These are phyloP conservation scores for Boletellus deceptivus DNA, from an alignment of 1,284 basidiomycete species.

Conservation along the genomic window DNA sequence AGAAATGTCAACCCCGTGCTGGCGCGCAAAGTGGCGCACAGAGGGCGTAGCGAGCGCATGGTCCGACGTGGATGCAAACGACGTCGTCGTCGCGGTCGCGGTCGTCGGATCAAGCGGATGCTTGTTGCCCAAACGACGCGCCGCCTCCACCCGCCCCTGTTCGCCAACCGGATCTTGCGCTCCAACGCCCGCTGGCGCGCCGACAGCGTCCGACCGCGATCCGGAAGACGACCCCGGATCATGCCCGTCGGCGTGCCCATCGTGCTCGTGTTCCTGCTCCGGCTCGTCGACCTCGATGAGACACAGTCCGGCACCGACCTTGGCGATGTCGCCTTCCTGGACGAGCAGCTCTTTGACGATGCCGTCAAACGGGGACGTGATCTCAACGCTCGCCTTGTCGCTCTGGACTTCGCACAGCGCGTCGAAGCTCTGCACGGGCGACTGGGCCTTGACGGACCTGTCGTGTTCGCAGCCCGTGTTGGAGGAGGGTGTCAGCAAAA, in stretches of 20 bases:
- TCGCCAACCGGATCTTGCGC: constrained; percentile 10
- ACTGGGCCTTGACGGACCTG: constrained; percentile 61
- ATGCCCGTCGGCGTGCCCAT: not conserved
- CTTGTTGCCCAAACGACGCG: constrained; percentile 10
- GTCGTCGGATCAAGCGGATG: constrained; percentile 71
- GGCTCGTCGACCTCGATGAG: constrained; percentile 75
- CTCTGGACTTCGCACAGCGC: constrained; percentile 91
- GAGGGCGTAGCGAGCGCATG: constrained; percentile 72
- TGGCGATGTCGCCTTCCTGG: constrained; percentile 81
- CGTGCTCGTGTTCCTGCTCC: constrained; percentile 29
- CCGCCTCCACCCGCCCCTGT: not conserved
- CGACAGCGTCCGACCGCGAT: too few species aligned
- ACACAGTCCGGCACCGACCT: constrained; percentile 84
- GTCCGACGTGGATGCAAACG: constrained; percentile 19
- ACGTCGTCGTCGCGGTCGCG: not conserved
- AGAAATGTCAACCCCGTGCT: constrained; percentile 61
- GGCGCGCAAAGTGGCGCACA: constrained; percentile 73
- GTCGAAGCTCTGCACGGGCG: constrained; percentile 77
- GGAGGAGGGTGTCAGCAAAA: not conserved
- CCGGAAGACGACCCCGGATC: constrained; percentile 6
- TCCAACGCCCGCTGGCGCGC: not conserved
- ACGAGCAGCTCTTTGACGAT: constrained; percentile 72
- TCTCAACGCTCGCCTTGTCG: constrained; percentile 94
- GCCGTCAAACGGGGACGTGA: constrained; percentile 87
- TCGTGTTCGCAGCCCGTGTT: too few species aligned